A percentile compares a stretch with the other conserved stretches of the same genome.
Conservation (phyloP, 2,329 filamentous ascomycete species). For the Ophiostoma himal-ulmi region DNA sequence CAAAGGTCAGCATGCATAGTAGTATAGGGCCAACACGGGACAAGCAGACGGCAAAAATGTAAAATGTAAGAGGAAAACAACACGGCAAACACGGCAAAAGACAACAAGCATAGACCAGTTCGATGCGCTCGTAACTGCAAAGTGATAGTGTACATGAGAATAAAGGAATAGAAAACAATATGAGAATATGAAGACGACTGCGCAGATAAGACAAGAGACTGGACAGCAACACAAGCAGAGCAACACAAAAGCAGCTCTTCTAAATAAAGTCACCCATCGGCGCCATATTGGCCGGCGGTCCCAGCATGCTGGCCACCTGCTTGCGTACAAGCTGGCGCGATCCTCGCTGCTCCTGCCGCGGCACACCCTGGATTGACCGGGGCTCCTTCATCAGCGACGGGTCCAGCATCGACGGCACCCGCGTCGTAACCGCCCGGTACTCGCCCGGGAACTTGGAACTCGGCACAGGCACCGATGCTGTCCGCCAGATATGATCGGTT, state of each 20-base stretch:
- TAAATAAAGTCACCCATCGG: constrained; percentile 16
- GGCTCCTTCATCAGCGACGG: constrained; percentile 86
- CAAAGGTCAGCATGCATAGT: background rate
- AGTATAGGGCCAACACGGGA: background rate
- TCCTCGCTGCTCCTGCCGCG: constrained; percentile 52
- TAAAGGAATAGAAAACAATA: background rate
- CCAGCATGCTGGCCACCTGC: constrained; percentile 43
- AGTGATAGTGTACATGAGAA: constrained; percentile 12
- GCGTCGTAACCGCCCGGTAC: constrained; percentile 54
- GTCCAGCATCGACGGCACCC: constrained; percentile 78
- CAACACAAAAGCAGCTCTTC: background rate
- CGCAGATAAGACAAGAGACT: background rate
- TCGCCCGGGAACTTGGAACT: constrained; percentile 57
- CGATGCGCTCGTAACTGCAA: background rate
- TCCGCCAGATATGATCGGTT: constrained; percentile 74
- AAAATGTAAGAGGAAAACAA: background rate
- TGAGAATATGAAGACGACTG: background rate
- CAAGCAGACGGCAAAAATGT: background rate
- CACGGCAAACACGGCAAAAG: background rate
- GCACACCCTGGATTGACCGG: constrained; percentile 81
- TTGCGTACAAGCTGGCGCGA: constrained; percentile 49
- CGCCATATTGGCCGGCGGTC: constrained; percentile 26
- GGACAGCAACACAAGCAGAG: background rate
- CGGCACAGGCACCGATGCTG: constrained; percentile 55
- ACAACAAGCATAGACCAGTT: background rate